A percentile compares a stretch with the other conserved stretches of the same genome.
Evolutionary conservation across 768 basidiomycete species (phyloP).

Genomic region (Auricularia auricula-judae): DNA sequence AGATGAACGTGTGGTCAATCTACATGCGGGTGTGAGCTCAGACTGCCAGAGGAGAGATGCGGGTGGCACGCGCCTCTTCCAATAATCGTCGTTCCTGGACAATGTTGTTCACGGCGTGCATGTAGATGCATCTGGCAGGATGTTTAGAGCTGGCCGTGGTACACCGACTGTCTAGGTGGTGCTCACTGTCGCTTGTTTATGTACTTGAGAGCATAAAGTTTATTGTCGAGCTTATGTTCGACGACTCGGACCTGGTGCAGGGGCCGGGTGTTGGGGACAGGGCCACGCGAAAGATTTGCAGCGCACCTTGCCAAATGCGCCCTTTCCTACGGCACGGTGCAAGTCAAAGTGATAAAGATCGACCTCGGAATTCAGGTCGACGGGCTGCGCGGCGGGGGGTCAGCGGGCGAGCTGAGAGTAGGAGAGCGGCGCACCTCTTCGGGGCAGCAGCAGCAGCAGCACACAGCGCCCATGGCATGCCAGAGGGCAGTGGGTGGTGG

Average conservation of each 20-base stretch:
- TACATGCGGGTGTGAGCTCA: conserved; percentile 3
- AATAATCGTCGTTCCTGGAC: conserved; percentile 88
- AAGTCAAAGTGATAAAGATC: conserved; percentile 96
- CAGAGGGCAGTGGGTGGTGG: no score
- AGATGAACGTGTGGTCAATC: conserved; percentile 36
- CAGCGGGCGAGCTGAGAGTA: no score
- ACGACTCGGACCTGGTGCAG: conserved; percentile 78
- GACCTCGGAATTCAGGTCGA: conserved; percentile 78
- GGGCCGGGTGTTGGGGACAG: background rate
- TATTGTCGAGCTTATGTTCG: conserved; percentile 87
- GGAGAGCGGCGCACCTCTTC: no score
- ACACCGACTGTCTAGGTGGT: background rate
- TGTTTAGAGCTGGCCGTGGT: background rate
- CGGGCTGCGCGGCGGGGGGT: conserved; percentile 31
- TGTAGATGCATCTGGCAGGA: conserved; percentile 55
- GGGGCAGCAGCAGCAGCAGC: no score
- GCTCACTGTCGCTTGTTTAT: conserved; percentile 77
- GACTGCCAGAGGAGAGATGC: background rate
- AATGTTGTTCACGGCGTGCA: conserved; percentile 85
- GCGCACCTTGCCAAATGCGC: conserved; percentile 91
- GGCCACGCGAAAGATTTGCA: background rate
- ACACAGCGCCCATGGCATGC: no score
- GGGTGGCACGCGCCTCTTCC: conserved; percentile 58
- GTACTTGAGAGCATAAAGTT: conserved; percentile 93
- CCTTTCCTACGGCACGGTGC: conserved; percentile 89